phyloP scores from a whole-genome alignment of 1,139 yeast species.

The Candida sp. region DNA sequence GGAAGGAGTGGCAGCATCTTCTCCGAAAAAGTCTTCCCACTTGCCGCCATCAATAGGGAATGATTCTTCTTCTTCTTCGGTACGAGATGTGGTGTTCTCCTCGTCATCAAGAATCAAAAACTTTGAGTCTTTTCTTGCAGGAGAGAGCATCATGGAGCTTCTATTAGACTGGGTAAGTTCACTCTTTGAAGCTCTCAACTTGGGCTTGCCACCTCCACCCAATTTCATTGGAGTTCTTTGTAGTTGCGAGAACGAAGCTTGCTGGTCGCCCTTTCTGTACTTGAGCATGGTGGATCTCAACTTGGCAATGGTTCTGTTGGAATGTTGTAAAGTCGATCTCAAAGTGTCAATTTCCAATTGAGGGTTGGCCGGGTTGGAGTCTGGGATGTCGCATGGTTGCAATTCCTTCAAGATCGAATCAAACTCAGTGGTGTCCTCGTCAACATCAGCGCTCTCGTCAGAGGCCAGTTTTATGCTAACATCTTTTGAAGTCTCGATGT shows the following conservation, averaged over 20 bases:
- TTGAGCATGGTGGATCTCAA: conserved; percentile 55
- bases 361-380: conserved; percentile 49
- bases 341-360: conserved; percentile 72
- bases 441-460: conserved; percentile 18
- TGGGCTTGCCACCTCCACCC: conserved; percentile 5
- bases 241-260: conserved; percentile 13
- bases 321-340: conserved; percentile 66
- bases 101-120: conserved; percentile 33
- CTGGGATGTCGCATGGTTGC: conserved; percentile 28
- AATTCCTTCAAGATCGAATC: conserved; percentile 39
- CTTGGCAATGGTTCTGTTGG: conserved; percentile 62
- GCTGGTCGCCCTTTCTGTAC: conserved; percentile 27
- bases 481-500: conserved; percentile 10
- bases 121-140: conserved; percentile 40
- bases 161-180: conserved; percentile 26
- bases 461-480: conserved; percentile 12
- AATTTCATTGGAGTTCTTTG: conserved; percentile 13
- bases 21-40: conserved; percentile 49
- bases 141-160: conserved; percentile 30
- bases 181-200: conserved; percentile 17
- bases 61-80: conserved; percentile 3
- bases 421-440: conserved; percentile 34
- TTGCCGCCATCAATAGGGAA: conserved; percentile 28
- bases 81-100: conserved; percentile 5
- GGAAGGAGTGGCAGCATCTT: conserved; percentile 28